Evolutionary conservation across 2,329 filamentous ascomycete species (phyloP), one percentile per base, ranked within the genome.

Genomic region (Fusarium guadeloupense): DNA sequence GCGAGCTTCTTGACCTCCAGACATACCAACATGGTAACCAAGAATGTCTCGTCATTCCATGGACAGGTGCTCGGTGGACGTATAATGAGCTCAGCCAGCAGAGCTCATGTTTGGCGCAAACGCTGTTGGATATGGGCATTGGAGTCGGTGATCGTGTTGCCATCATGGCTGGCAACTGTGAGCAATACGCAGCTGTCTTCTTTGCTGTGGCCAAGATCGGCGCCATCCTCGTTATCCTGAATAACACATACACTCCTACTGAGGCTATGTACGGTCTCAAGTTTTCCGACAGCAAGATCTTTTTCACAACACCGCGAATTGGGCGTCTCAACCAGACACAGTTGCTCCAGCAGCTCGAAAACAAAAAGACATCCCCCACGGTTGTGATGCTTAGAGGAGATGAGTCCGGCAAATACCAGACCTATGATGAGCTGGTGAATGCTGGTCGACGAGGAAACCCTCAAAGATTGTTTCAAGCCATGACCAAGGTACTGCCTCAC

Each of bases 121-220:
- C 89, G 10, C 75, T 93, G 55, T 75, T 91, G 37, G 83, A 85
- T 19, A 83, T 87, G 74, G 89, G 89, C 3, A 85, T 92, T 45
- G 79, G 83, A 33, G 83, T 85, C 25, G 89, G 89, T 30, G 90
- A 92, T 72, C 82, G 89, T 13, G 81, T 93, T 23, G 90, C 86
- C 25, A 88, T 93, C 63, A 91, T 92, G 87, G 89, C 89, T 75
- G 68, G 93, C 78, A 77, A 96, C 84, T 79, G 93, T 81, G 77
- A 96, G 83, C 82, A 96, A 85, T 94, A 94, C 86, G 76, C 90
- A 25, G 83, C 89, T 4, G 82, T 92, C 14, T 91, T 92, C 79
- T 92, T 92, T 64, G 89, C 88, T 4, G 88, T 86, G 10, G 86
- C 87, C 34, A 81, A 85, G 40, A 82, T 90, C 16, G 88, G 88